These are phyloP conservation scores for Lactarius sp. DNA, from an alignment of 768 basidiomycete species.

Conservation along the genomic window DNA sequence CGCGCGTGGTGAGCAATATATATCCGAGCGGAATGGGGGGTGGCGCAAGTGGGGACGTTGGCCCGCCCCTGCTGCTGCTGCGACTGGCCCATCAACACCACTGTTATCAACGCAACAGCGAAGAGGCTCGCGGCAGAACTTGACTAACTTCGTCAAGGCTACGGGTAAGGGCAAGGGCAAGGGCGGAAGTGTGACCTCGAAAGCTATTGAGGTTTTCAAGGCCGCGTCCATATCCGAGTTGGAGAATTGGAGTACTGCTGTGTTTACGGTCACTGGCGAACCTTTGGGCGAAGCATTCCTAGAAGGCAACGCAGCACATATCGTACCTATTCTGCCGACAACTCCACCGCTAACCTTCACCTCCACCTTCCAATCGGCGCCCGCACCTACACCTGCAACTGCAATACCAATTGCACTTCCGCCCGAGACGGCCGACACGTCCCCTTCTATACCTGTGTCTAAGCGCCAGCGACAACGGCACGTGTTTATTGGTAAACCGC, in stretches of 20 bases:
- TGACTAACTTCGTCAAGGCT: background rate
- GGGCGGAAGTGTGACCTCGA: background rate
- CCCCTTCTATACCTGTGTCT: background rate
- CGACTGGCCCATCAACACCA: background rate
- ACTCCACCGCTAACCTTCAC: too few species aligned
- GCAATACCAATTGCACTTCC: too few species aligned
- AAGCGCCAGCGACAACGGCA: background rate
- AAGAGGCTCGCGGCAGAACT: background rate
- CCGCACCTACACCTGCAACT: too few species aligned
- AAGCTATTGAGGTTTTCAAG: background rate
- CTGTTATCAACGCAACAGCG: background rate
- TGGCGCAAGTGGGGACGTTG: slow-evolving; percentile 6
- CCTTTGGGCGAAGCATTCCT: background rate
- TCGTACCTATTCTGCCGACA: too few species aligned
- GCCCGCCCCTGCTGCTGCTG: background rate
- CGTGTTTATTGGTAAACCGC: slow-evolving; percentile 9
- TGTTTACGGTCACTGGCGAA: too few species aligned
- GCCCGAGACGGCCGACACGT: too few species aligned
- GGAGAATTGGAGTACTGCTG: background rate
- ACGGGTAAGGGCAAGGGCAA: background rate
- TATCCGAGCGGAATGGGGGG: slow-evolving; percentile 32
- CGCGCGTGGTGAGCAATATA: slow-evolving; percentile 44
- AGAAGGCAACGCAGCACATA: too few species aligned
- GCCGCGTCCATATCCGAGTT: background rate
- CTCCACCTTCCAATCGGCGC: too few species aligned